phyloP scores from a whole-genome alignment of 192 early-diverging fungal species.

The Backusella tarrabulga region DNA sequence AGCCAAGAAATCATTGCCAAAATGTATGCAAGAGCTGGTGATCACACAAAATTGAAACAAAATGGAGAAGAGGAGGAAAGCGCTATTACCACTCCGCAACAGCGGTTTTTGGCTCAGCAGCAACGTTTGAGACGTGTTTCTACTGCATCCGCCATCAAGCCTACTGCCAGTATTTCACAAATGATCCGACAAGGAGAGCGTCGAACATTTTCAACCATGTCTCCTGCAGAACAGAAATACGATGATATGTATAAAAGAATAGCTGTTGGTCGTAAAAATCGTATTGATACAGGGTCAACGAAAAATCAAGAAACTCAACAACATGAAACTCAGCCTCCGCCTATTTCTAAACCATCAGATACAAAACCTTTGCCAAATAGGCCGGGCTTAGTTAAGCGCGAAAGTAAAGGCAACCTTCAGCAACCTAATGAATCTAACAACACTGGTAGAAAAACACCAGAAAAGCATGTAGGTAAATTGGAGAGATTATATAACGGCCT shows the following conservation, averaged over 20 bases:
- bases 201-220: conserved; percentile 34
- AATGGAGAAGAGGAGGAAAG: not conserved
- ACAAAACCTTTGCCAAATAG: not conserved
- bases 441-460: conserved; percentile 1
- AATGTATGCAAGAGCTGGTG: conserved; percentile 23
- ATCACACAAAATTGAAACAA: conserved; percentile 11
- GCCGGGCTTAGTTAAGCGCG: not conserved
- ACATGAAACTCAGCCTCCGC: not conserved
- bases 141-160: conserved; percentile 3
- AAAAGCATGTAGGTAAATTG: conserved; percentile 11
- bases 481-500: conserved; percentile 25
- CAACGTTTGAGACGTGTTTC: conserved; percentile 17
- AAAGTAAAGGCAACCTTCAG: not conserved
- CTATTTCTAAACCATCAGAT: not conserved
- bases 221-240: conserved; percentile 36
- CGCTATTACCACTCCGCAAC: not conserved
- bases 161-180: conserved; percentile 24
- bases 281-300: not conserved
- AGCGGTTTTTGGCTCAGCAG: not conserved
- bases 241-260: conserved; percentile 38
- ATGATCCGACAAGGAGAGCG: conserved; percentile 32
- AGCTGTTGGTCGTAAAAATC: not conserved
- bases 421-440: not conserved
- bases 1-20: conserved; percentile 41
- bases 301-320: not conserved